Percentiles rank a stretch among this genome's conserved stretches.
phyloP scores from a whole-genome alignment of 2,329 filamentous ascomycete species.

The Diaporthe nobilis region DNA sequence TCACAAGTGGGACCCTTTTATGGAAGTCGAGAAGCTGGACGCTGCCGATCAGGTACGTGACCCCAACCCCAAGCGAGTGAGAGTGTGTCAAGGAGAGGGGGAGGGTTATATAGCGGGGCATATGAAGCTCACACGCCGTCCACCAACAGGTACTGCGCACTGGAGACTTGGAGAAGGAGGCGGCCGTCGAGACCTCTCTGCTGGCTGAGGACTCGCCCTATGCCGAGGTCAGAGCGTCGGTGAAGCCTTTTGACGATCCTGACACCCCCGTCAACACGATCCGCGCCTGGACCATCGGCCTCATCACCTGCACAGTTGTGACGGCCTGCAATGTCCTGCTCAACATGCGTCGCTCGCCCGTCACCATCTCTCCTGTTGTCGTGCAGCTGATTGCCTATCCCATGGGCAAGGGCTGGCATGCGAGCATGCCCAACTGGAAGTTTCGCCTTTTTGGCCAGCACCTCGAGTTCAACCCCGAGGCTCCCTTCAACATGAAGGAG shows the following conservation, averaged over 20 bases:
- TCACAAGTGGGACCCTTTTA: constrained; percentile 70
- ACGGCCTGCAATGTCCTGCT: constrained; percentile 71
- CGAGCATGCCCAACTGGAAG: constrained; percentile 49
- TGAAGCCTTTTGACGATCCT: constrained; percentile 62
- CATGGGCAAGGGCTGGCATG: constrained; percentile 49
- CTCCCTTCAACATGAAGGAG: constrained; percentile 62
- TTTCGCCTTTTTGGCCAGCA: constrained; percentile 51
- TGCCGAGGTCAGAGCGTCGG: constrained; percentile 63
- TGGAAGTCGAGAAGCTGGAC: constrained; percentile 67
- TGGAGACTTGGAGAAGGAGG: constrained; percentile 38
- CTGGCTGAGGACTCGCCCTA: constrained; percentile 71
- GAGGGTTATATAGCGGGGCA: neutral
- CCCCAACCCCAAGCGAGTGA: constrained; percentile 48
- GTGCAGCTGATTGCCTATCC: constrained; percentile 70
- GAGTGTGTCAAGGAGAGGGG: constrained; percentile 59
- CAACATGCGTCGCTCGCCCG: constrained; percentile 62
- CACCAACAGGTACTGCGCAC: constrained; percentile 28
- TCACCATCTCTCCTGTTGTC: constrained; percentile 67
- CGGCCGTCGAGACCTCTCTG: constrained; percentile 57
- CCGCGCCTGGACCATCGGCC: constrained; percentile 71
- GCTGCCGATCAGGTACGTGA: constrained; percentile 61
- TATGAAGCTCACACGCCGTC: neutral
- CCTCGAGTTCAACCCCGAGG: constrained; percentile 55
- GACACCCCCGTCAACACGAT: constrained; percentile 70
- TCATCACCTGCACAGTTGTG: constrained; percentile 70